Percentiles rank a stretch among this genome's conserved stretches.
Evolutionary conservation across 2,329 filamentous ascomycete genomes (phyloP).

Genomic region (Colletotrichum agaves): DNA sequence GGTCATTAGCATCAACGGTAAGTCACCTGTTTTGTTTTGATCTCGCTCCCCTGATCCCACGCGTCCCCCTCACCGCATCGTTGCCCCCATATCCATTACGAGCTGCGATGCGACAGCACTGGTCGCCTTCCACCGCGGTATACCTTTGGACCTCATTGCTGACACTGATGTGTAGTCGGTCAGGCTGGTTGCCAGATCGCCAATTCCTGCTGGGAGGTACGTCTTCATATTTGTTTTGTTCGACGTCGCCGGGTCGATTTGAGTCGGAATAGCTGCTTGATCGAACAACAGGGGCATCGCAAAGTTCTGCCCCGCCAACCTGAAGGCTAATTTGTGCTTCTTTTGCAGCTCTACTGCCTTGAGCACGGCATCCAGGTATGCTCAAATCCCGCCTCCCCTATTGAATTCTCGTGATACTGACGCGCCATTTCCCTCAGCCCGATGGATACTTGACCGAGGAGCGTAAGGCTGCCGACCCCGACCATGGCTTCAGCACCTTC

Average conservation of each 20-base stretch:
- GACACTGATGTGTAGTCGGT: conserved; percentile 79
- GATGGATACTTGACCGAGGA: conserved; percentile 99
- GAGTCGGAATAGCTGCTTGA: not conserved
- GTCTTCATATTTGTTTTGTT: conserved; percentile 51
- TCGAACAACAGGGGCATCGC: not conserved
- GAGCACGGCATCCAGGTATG: conserved; percentile 99
- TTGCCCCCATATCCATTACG: conserved; percentile 40
- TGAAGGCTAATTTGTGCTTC: not conserved
- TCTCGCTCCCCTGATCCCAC: conserved; percentile 45
- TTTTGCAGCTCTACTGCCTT: conserved; percentile 93
- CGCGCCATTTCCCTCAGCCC: conserved; percentile 67
- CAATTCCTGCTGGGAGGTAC: conserved; percentile 99
- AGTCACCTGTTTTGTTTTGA: conserved; percentile 50
- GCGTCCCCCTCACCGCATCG: conserved; percentile 59
- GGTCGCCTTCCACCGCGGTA: conserved; percentile 39
- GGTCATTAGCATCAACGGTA: conserved; percentile 99
- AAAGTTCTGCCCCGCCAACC: not conserved
- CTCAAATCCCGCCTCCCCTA: conserved; percentile 39
- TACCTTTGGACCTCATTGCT: conserved; percentile 48
- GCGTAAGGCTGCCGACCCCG: conserved; percentile 91
- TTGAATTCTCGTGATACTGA: conserved; percentile 1
- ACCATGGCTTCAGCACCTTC: conserved; percentile 99
- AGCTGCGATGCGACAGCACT: conserved; percentile 19
- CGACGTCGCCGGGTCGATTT: conserved; percentile 7
- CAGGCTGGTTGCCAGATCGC: conserved; percentile 99